A percentile compares a stretch with the other conserved stretches of the same genome.
phyloP scores from a whole-genome alignment of 2,329 filamentous ascomycete species.

The Pestalotiopsis fici region DNA sequence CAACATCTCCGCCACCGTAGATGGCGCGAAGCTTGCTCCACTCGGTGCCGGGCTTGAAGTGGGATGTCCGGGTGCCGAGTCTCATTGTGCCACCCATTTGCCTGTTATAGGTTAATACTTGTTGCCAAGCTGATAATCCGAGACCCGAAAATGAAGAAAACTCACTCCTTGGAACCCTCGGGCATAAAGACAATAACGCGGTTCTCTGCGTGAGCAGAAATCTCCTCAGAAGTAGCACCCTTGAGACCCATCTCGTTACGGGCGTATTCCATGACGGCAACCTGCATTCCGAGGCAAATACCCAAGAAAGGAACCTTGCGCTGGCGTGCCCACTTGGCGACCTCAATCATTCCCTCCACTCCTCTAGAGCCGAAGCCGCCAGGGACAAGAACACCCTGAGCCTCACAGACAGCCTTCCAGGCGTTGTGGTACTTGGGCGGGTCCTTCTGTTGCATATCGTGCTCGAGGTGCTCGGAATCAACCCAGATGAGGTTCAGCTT shows the following conservation, averaged over 20 bases:
- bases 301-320: constrained; percentile 83
- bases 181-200: constrained; percentile 90
- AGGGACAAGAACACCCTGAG: constrained; percentile 67
- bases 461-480: constrained; percentile 82
- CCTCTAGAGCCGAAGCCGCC: constrained; percentile 79
- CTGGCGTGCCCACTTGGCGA: constrained; percentile 83
- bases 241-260: constrained; percentile 70
- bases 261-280: constrained; percentile 88
- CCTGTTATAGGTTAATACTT: not conserved
- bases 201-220: constrained; percentile 58
- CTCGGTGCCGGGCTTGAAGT: constrained; percentile 75
- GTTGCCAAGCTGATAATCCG: constrained; percentile 43
- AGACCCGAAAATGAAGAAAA: not conserved
- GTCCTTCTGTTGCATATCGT: constrained; percentile 57
- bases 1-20: constrained; percentile 61
- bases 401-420: constrained; percentile 77
- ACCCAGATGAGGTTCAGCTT: constrained; percentile 84
- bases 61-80: constrained; percentile 71
- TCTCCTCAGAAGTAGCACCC: constrained; percentile 57
- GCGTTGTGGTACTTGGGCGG: constrained; percentile 81
- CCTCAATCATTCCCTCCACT: constrained; percentile 86
- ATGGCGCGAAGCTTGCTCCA: constrained; percentile 78
- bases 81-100: constrained; percentile 82
- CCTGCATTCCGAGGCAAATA: constrained; percentile 90
- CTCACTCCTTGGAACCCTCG: constrained; percentile 43